Conservation (phyloP, 495 filamentous ascomycete genomes). For the Tuber aestivum region DNA sequence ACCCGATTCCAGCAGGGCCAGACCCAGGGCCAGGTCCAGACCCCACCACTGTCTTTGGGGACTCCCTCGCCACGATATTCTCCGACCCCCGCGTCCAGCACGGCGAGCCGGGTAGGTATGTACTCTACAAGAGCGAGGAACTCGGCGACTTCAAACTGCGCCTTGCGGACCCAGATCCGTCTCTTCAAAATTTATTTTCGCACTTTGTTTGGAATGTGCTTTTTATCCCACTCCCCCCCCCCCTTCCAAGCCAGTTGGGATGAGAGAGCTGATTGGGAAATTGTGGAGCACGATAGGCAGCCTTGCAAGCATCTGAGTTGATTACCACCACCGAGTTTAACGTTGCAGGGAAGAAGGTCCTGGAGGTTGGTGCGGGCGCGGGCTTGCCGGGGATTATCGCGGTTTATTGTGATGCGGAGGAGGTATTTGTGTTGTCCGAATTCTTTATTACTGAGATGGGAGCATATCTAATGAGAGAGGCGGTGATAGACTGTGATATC, state of each 20-base stretch:
- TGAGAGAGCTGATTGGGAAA: constrained; percentile 2
- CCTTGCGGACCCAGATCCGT: constrained; percentile 53
- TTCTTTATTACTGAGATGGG: neutral
- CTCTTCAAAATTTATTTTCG: constrained; percentile 61
- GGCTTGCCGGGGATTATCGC: constrained; percentile 67
- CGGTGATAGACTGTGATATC: constrained; percentile 50
- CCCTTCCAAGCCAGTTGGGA: neutral
- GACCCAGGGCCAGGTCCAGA: constrained; percentile 18
- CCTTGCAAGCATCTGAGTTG: constrained; percentile 38
- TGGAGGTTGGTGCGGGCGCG: constrained; percentile 61
- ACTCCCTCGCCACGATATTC: constrained; percentile 64
- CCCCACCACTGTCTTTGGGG: constrained; percentile 28
- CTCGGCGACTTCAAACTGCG: constrained; percentile 47
- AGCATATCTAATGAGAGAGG: constrained; percentile 6
- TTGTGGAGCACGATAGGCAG: constrained; percentile 19
- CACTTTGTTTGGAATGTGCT: constrained; percentile 75
- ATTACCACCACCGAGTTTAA: constrained; percentile 31
- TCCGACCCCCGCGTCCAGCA: constrained; percentile 69
- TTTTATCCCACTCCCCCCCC: neutral
- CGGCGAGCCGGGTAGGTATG: constrained; percentile 60
- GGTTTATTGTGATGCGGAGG: constrained; percentile 56
- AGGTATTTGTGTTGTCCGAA: constrained; percentile 26
- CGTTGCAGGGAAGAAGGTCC: constrained; percentile 44
- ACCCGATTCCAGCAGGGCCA: too few relatives aligned
- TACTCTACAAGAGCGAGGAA: constrained; percentile 54